Percentiles rank a stretch among this genome's conserved stretches.
phyloP scores from a whole-genome alignment of 768 basidiomycete species.

The Boletus fagicola region DNA sequence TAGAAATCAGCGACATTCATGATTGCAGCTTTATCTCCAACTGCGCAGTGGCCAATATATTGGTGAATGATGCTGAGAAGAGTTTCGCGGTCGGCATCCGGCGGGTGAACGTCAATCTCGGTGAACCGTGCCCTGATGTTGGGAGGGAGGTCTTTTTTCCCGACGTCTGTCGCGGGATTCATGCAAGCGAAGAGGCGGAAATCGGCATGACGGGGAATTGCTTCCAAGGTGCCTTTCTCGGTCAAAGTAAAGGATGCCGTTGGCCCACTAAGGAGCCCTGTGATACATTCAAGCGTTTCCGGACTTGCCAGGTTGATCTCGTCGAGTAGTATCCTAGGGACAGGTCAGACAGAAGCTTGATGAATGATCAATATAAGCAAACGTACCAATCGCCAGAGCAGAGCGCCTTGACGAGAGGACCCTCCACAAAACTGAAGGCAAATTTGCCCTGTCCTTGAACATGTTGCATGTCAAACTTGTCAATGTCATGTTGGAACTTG shows the following conservation, averaged over 20 bases:
- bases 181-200: conserved; percentile 98
- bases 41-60: conserved; percentile 80
- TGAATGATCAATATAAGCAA: neutral
- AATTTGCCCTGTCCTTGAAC: conserved; percentile 87
- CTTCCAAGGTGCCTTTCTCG: conserved; percentile 88
- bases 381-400: conserved; percentile 87
- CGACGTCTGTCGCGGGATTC: conserved; percentile 99
- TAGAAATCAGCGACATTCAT: conserved; percentile 95
- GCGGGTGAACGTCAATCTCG: conserved; percentile 92
- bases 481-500: conserved; percentile 62
- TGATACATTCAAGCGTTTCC: conserved; percentile 91
- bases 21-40: conserved; percentile 83
- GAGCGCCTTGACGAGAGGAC: conserved; percentile 89
- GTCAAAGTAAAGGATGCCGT: conserved; percentile 88
- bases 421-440: conserved; percentile 94
- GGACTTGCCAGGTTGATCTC: conserved; percentile 94
- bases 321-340: conserved; percentile 82
- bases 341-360: conserved; percentile 1
- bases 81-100: conserved; percentile 89
- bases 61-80: conserved; percentile 82
- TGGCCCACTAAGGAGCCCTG: conserved; percentile 82
- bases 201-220: conserved; percentile 87
- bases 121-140: conserved; percentile 91
- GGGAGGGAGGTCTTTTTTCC: conserved; percentile 94
- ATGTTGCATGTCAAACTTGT: conserved; percentile 84